phyloP scores from a whole-genome alignment of 2,329 filamentous ascomycete species.

The Xylariaceae sp. region DNA sequence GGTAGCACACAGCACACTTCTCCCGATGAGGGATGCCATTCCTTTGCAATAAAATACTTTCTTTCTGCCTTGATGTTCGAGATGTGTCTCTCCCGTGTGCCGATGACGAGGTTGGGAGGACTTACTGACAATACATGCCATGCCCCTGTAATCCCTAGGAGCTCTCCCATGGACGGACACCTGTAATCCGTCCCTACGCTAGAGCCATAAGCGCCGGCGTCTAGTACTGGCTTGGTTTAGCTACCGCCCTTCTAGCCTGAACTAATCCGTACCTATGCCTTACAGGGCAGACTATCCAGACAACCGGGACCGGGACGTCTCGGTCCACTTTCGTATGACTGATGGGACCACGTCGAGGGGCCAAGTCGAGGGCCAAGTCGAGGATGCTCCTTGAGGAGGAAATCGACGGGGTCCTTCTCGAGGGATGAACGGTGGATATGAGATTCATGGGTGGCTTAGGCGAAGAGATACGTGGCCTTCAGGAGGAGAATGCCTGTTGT shows the following conservation, averaged over 20 bases:
- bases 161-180: too few relatives aligned
- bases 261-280: too few relatives aligned
- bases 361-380: not conserved
- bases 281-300: not conserved
- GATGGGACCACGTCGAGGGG: too few relatives aligned
- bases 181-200: not conserved
- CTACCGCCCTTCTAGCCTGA: not conserved
- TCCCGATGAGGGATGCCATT: too few relatives aligned
- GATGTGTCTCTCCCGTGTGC: too few relatives aligned
- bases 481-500: slow-evolving; percentile 55
- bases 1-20: too few relatives aligned
- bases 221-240: not conserved
- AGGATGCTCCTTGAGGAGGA: slow-evolving; percentile 29
- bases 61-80: too few relatives aligned
- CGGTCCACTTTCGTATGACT: too few relatives aligned
- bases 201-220: not conserved
- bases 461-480: slow-evolving; percentile 35
- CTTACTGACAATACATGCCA: too few relatives aligned
- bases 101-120: too few relatives aligned
- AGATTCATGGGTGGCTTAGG: slow-evolving; percentile 30
- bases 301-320: not conserved
- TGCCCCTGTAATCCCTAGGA: too few relatives aligned
- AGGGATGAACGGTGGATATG: slow-evolving; percentile 30
- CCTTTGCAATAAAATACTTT: too few relatives aligned
- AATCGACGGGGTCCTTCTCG: slow-evolving; percentile 24